phyloP scores from a whole-genome alignment of 176 grass and related monocot species.

The Phyllostachys edulis region DNA sequence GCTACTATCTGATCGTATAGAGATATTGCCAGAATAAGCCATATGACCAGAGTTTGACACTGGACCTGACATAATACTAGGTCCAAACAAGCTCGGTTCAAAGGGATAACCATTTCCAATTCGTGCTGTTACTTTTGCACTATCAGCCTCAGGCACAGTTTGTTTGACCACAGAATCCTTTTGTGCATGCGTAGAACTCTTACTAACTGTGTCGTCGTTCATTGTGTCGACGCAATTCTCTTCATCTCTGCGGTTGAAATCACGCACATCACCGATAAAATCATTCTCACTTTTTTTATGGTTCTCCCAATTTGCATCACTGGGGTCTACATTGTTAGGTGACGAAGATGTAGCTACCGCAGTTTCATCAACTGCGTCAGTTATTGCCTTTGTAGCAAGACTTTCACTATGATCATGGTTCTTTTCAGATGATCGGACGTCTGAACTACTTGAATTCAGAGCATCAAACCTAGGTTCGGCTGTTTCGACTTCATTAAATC shows the following conservation, averaged over 20 bases:
- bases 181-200: neutral
- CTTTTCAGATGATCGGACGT: slow-evolving; percentile 25
- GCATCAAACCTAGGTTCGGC: neutral
- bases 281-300: neutral
- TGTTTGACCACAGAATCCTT: neutral
- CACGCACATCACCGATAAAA: neutral
- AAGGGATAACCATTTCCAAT: neutral
- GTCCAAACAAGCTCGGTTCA: slow-evolving; percentile 25
- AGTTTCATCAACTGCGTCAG: slow-evolving; percentile 6
- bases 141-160: slow-evolving; percentile 19
- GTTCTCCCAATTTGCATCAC: slow-evolving; percentile 10
- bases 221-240: neutral
- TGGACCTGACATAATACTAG: slow-evolving; percentile 47
- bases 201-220: neutral
- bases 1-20: slow-evolving; percentile 84
- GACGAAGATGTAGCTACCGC: slow-evolving; percentile 9
- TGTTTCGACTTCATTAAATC: slow-evolving; percentile 19
- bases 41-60: slow-evolving; percentile 54
- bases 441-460: slow-evolving; percentile 8
- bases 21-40: slow-evolving; percentile 64
- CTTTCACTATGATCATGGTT: neutral
- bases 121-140: neutral
- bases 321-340: neutral
- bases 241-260: slow-evolving; percentile 19
- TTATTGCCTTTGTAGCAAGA: neutral